These are phyloP conservation scores for Talaromyces sp. DNA, from an alignment of 2,329 filamentous ascomycete species.

Conservation along the genomic window DNA sequence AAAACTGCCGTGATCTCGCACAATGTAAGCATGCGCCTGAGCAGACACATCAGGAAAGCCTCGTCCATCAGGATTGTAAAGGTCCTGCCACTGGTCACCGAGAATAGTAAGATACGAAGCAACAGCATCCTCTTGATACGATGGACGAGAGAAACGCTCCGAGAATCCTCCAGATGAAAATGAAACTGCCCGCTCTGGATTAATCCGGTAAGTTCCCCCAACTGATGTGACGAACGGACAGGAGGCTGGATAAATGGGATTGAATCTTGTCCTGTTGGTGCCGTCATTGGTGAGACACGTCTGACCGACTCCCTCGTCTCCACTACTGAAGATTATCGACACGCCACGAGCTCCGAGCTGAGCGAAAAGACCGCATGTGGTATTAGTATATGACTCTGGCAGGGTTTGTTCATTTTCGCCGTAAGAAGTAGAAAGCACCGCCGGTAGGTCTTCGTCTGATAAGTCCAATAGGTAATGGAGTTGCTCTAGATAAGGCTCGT, in stretches of 20 bases:
- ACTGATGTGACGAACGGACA: slow-evolving; percentile 64
- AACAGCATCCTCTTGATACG: slow-evolving; percentile 48
- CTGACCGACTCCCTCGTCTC: slow-evolving; percentile 60
- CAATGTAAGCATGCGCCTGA: slow-evolving; percentile 47
- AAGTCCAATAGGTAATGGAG: slow-evolving; percentile 59
- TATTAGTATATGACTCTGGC: slow-evolving; percentile 18
- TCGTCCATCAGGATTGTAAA: slow-evolving; percentile 54
- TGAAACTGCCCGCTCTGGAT: slow-evolving; percentile 53
- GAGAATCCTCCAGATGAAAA: slow-evolving; percentile 55
- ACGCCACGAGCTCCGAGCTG: slow-evolving; percentile 65
- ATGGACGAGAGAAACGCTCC: slow-evolving; percentile 47
- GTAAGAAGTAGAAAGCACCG: slow-evolving; percentile 67
- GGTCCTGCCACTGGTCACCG: slow-evolving; percentile 41
- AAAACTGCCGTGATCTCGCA: slow-evolving; percentile 38
- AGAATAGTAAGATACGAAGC: slow-evolving; percentile 43
- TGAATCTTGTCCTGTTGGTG: slow-evolving; percentile 50
- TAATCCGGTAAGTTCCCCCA: slow-evolving; percentile 54
- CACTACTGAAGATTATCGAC: slow-evolving; percentile 62
- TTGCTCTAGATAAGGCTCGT: slow-evolving; percentile 67
- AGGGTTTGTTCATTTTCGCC: slow-evolving; percentile 60
- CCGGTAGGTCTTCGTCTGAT: slow-evolving; percentile 55
- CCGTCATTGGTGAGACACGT: slow-evolving; percentile 56
- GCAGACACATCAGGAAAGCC: slow-evolving; percentile 62
- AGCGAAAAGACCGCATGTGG: slow-evolving; percentile 58
- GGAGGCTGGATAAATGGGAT: slow-evolving; percentile 54